Evolutionary conservation across 2,329 filamentous ascomycete genomes (phyloP).

Genomic region (Rhexocercosporidium sp.): DNA sequence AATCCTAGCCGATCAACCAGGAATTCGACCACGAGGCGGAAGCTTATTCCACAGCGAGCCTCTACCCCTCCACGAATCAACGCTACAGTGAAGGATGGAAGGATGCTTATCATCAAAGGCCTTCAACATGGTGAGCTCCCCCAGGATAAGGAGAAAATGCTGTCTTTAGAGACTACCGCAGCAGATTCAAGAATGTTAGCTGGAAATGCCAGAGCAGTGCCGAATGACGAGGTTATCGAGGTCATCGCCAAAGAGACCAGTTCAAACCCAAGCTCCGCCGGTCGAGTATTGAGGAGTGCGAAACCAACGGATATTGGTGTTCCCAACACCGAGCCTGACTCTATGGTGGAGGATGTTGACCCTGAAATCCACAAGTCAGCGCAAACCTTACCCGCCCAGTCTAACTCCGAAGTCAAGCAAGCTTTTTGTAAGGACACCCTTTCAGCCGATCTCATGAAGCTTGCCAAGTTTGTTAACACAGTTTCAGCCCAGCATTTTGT

Average conservation of each 20-base stretch:
- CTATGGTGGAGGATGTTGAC: not conserved
- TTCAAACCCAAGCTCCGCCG: not conserved
- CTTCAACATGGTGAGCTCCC: not conserved
- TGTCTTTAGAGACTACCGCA: not conserved
- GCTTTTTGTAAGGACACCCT: not conserved
- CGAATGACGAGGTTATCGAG: not conserved
- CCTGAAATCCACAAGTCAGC: not conserved
- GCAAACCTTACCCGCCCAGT: not conserved
- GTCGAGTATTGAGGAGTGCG: not conserved
- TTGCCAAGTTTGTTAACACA: not conserved
- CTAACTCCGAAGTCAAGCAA: not conserved
- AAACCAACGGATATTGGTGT: not conserved
- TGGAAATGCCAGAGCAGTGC: not conserved
- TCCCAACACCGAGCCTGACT: not conserved
- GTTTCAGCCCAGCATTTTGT: not conserved
- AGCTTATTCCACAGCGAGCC: not conserved
- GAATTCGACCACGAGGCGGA: slow-evolving; percentile 4
- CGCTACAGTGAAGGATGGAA: not conserved
- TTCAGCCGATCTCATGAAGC: not conserved
- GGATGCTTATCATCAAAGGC: slow-evolving; percentile 6
- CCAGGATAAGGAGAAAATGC: not conserved
- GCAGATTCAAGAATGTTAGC: not conserved
- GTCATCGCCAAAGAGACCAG: not conserved
- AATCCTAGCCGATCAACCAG: slow-evolving; percentile 1
- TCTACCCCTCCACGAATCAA: not conserved